Evolutionary conservation across 345 rosid genomes (phyloP).

Genomic region (Citrus cavaleriei): DNA sequence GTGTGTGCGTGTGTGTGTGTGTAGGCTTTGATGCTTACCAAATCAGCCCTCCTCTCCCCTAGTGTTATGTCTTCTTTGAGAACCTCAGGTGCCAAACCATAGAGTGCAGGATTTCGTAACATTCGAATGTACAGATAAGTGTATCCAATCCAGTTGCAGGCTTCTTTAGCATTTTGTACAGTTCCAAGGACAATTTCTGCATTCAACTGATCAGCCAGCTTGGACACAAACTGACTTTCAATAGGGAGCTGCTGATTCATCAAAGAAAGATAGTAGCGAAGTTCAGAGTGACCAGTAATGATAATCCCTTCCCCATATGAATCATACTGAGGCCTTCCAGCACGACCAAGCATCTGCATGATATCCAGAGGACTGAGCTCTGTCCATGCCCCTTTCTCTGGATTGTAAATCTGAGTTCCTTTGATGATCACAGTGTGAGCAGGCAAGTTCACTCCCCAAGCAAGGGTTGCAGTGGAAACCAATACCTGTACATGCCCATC

Average conservation of each 20-base stretch:
- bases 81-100: conserved; percentile 85
- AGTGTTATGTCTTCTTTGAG: conserved; percentile 61
- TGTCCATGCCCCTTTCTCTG: conserved; percentile 98
- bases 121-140: conserved; percentile 86
- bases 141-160: conserved; percentile 95
- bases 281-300: conserved; percentile 88
- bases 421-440: conserved; percentile 95
- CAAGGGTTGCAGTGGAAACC: conserved; percentile 98
- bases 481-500: conserved; percentile 82
- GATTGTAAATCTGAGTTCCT: conserved; percentile 93
- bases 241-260: conserved; percentile 98
- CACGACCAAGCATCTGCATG: conserved; percentile 99
- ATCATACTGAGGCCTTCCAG: conserved; percentile 97
- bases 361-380: conserved; percentile 93
- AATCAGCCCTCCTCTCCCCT: conserved; percentile 95
- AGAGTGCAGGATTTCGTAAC: conserved; percentile 84
- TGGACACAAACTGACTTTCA: conserved; percentile 93
- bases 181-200: conserved; percentile 98
- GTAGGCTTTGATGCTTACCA: conserved; percentile 38
- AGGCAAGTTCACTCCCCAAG: conserved; percentile 99
- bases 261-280: conserved; percentile 85
- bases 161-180: conserved; percentile 95
- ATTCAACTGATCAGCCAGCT: conserved; percentile 96
- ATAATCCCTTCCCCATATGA: conserved; percentile 91
- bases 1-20: no score